Evolutionary conservation across 345 rosid species (phyloP).

Genomic region (Camelina sativa): DNA sequence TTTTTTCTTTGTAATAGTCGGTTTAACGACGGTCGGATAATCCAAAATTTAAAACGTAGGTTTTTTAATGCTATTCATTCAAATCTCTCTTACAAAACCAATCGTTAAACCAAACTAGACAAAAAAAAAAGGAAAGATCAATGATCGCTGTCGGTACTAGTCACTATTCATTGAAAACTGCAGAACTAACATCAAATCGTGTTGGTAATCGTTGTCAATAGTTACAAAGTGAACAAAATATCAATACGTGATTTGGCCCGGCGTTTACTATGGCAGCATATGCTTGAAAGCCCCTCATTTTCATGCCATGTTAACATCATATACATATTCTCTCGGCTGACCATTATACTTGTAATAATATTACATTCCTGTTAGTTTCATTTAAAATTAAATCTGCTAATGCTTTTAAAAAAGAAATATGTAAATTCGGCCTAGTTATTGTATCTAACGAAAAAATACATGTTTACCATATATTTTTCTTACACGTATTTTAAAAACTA

Average conservation of each 20-base stretch:
- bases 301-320: background rate
- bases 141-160: background rate
- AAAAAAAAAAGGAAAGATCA: background rate
- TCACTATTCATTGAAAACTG: background rate
- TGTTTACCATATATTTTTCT: background rate
- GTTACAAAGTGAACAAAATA: background rate
- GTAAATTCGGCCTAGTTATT: background rate
- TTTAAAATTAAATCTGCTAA: background rate
- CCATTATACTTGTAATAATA: background rate
- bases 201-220: background rate
- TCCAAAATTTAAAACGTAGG: no score
- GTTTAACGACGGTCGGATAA: background rate
- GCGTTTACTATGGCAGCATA: background rate
- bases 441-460: background rate
- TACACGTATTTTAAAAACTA: background rate
- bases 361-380: background rate
- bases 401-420: background rate
- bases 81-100: background rate
- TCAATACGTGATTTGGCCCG: background rate
- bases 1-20: no score
- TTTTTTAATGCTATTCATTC: background rate
- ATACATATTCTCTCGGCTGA: background rate
- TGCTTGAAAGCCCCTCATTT: background rate
- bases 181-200: background rate
- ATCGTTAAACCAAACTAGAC: background rate